Evolutionary conservation across 306 rosid genomes (phyloP), one percentile per base, ranked within the genome.

Genomic region (Glycine latifolia): DNA sequence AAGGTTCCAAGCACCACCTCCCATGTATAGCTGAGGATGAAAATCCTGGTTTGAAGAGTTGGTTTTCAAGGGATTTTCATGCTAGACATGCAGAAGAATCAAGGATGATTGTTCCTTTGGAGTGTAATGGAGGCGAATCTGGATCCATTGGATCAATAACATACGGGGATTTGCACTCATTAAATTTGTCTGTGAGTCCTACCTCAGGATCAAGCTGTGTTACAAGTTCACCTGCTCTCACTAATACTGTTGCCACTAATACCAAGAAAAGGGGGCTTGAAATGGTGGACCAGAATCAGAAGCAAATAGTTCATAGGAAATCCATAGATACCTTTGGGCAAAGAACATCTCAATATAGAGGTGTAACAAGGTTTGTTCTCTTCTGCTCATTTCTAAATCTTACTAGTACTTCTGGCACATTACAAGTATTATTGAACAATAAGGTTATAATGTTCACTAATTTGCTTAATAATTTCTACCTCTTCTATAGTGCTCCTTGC

Each of bases 291-390:
- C 69, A 75, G 44, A 41, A 75, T 48, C 89, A 87, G 47, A 92
- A 92, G 83, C 87, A 78, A 72, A 85, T 86, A 75, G 88, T 87
- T 81, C 97, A 88, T 59, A 83, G 95, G 81, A 92, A 92, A 89
- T 92, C 97, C 58, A 78, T 91, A 17, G 95, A 92, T 53, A 89
- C 95, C 35, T 92, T 89, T 84, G 97, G 97, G 11, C 95, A 92
- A 79, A 89, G 95, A 86, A 92, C 97, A 43, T 92, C 97, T 10
- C 97, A 92, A 78, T 92, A 89, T 55, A 86, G 95, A 67, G 97
- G 97, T 52, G 97, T 92, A 47, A 92, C 97, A 79, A 92, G 95
- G 97, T 92, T 71, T 3, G 65, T 35, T 67, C 26, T 72, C 47
- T 50, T 60, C 59, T 8, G 46, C 10, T 54, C 10, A 35, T 43